Conservation (phyloP, 1,284 basidiomycete genomes). For the Marasmius sp. region DNA sequence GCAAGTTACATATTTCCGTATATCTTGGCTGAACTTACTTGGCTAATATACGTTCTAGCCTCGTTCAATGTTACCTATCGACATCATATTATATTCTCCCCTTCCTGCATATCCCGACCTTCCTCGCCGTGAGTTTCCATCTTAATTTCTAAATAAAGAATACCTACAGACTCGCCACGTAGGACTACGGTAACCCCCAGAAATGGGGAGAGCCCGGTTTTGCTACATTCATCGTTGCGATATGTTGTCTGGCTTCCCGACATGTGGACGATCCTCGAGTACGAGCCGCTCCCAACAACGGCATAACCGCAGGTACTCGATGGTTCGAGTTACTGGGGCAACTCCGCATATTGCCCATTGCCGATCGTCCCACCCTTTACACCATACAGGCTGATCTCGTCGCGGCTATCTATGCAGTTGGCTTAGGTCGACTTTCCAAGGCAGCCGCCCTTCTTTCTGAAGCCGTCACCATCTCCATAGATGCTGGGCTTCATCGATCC, state of each 20-base stretch:
- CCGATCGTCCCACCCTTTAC: slow-evolving; percentile 87
- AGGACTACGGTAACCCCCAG: slow-evolving; percentile 89
- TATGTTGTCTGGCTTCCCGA: slow-evolving; percentile 86
- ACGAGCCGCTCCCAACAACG: slow-evolving; percentile 75
- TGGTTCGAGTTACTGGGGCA: slow-evolving; percentile 88
- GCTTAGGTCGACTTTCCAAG: slow-evolving; percentile 83
- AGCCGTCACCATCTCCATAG: slow-evolving; percentile 80
- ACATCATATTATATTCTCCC: slow-evolving; percentile 91
- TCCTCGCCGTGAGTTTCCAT: slow-evolving; percentile 65
- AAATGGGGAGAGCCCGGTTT: slow-evolving; percentile 95
- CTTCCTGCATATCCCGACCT: slow-evolving; percentile 87
- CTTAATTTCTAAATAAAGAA: slow-evolving; percentile 5
- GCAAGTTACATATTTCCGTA: slow-evolving; percentile 36
- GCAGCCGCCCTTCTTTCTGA: slow-evolving; percentile 84
- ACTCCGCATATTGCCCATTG: slow-evolving; percentile 79
- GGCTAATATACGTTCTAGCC: slow-evolving; percentile 37
- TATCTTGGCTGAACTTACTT: slow-evolving; percentile 13
- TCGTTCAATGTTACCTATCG: slow-evolving; percentile 80
- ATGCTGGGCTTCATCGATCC: slow-evolving; percentile 84
- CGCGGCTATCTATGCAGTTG: slow-evolving; percentile 86
- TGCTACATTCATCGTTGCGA: slow-evolving; percentile 84
- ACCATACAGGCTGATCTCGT: slow-evolving; percentile 86
- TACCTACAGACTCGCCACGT: slow-evolving; percentile 12
- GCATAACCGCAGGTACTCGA: slow-evolving; percentile 82
- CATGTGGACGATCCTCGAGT: slow-evolving; percentile 90